Evolutionary conservation across 352 stramenopile species (phyloP).

Genomic region (Hyaloperonospora brassicae): DNA sequence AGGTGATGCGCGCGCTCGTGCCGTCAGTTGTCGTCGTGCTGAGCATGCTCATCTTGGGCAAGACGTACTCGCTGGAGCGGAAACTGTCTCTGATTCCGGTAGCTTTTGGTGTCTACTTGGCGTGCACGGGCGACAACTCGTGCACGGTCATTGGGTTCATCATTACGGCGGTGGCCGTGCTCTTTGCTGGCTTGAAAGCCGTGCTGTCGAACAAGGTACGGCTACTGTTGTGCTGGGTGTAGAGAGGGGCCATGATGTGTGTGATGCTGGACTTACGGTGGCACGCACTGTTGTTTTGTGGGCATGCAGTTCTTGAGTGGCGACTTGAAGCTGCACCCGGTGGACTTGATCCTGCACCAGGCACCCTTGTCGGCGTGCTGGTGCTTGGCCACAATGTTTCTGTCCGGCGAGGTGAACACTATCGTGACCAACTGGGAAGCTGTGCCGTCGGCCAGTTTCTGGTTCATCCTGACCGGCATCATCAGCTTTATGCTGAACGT

Average conservation of each 20-base stretch:
- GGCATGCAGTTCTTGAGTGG: slow-evolving; percentile 77
- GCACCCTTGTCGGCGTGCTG: slow-evolving; percentile 88
- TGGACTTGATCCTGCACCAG: slow-evolving; percentile 90
- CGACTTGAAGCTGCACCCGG: slow-evolving; percentile 88
- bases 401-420: slow-evolving; percentile 64
- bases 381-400: slow-evolving; percentile 76
- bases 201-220: slow-evolving; percentile 84
- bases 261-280: neutral
- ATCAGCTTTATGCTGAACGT: slow-evolving; percentile 92
- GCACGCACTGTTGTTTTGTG: neutral
- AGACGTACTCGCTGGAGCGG: slow-evolving; percentile 63
- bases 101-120: slow-evolving; percentile 75
- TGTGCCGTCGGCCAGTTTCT: slow-evolving; percentile 45
- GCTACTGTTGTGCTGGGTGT: too few relatives aligned
- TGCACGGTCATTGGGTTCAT: slow-evolving; percentile 83
- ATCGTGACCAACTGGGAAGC: slow-evolving; percentile 60
- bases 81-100: slow-evolving; percentile 75
- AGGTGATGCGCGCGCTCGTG: slow-evolving; percentile 87
- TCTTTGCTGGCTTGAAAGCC: slow-evolving; percentile 89
- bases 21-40: slow-evolving; percentile 71
- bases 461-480: slow-evolving; percentile 82
- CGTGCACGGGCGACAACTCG: slow-evolving; percentile 84
- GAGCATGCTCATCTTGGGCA: slow-evolving; percentile 73
- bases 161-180: slow-evolving; percentile 83
- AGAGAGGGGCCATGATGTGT: too few relatives aligned